These are phyloP conservation scores for Penicillium coprophilum DNA, from an alignment of 495 filamentous ascomycete species.

Conservation along the genomic window DNA sequence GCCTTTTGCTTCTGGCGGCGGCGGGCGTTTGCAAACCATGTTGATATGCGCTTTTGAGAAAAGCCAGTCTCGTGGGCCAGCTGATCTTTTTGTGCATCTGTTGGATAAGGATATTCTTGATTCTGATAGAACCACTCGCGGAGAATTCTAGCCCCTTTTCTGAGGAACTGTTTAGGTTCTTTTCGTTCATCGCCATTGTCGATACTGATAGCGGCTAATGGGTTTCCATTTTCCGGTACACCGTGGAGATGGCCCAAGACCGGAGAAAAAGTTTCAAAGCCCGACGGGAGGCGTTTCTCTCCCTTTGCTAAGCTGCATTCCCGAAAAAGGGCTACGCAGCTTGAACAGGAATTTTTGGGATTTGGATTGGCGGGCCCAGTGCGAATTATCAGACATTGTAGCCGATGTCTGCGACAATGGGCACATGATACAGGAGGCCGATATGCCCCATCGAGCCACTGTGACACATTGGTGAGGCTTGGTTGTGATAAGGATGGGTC, in stretches of 20 bases:
- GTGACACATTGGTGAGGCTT: constrained; percentile 31
- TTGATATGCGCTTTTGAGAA: constrained; percentile 36
- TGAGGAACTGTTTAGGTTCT: constrained; percentile 58
- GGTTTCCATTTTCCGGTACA: constrained; percentile 37
- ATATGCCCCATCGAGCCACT: constrained; percentile 47
- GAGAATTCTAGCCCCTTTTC: constrained; percentile 50
- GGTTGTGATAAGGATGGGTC: not conserved
- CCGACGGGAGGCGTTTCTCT: constrained; percentile 43
- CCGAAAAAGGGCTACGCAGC: constrained; percentile 72
- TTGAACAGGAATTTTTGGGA: constrained; percentile 66
- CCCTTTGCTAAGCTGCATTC: constrained; percentile 64
- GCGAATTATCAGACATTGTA: constrained; percentile 48
- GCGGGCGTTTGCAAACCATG: constrained; percentile 47
- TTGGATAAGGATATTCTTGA: constrained; percentile 48
- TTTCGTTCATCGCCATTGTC: constrained; percentile 20
- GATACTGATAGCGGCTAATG: not conserved
- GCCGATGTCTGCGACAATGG: constrained; percentile 42
- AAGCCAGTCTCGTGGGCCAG: constrained; percentile 39
- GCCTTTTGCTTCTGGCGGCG: constrained; percentile 49
- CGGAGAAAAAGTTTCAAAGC: constrained; percentile 47
- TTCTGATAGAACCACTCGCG: constrained; percentile 45
- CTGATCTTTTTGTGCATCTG: constrained; percentile 32
- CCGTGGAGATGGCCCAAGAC: constrained; percentile 45
- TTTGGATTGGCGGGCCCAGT: constrained; percentile 49
- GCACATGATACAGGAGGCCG: constrained; percentile 40